Base-by-base conservation (phyloP, 2,329 filamentous ascomycete species). In the Didymella exigua region DNA sequence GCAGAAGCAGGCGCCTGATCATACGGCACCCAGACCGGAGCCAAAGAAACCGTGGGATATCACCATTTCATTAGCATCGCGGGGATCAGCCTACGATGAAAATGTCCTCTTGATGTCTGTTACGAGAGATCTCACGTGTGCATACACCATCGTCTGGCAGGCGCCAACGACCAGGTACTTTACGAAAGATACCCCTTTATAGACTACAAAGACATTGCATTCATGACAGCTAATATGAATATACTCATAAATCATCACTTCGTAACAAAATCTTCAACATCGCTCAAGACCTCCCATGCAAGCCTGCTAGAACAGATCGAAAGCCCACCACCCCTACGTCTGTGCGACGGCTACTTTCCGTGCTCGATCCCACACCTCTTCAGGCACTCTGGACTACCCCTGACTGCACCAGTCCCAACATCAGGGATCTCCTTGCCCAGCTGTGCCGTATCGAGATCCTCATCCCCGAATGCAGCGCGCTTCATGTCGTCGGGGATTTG, bases 391-490 rank as follows among this genome's bases (percentile, higher is more conserved):
- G 63, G 65, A 27, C 73, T 75, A 2, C 78, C 79, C 45, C 70
- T 71, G 31, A 75, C 76, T 29, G 73, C 72, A 3, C 79, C 79
- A 0, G 78, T 79, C 4, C 78, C 78, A 2, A 79, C 67, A 0
- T 65, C 59, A 7, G 74, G 71, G 38, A 80, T 75, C 3, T 61
- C 60, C 13, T 55, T 63, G 5, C 69, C 68, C 1, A 73, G 63
- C 6, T 63, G 60, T 13, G 72, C 67, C 26, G 69, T 67, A 24
- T 76, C 63, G 9, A 76, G 27, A 2, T 66, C 60, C 13, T 63
- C 62, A 45, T 73, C 61, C 11, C 79, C 79, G 30, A 81, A 77
- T 0, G 76, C 77, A 18, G 78, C 78, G 11, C 71, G 71, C 6
- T 81, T 70, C 36, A 81, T 73, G 13, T 78, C 76, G 4, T 59